Percentiles rank a stretch among this genome's conserved stretches.
Conservation (phyloP, 495 filamentous ascomycete genomes). For the Glonium stellatum region DNA sequence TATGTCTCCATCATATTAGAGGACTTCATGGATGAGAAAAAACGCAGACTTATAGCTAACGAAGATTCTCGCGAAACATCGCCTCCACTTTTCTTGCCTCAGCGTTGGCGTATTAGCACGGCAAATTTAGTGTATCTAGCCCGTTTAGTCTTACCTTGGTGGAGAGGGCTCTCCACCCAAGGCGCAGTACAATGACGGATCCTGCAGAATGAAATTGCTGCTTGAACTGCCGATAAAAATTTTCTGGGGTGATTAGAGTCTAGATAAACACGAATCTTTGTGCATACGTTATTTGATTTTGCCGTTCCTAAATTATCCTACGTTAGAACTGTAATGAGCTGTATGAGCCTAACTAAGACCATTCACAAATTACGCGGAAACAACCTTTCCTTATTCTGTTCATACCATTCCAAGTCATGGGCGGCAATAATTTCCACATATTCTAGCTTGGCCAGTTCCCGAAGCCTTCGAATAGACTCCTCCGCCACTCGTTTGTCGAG, state of each 20-base stretch:
- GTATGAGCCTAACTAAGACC: neutral
- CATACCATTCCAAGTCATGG: slow-evolving; percentile 36
- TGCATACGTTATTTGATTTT: neutral
- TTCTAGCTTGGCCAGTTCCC: slow-evolving; percentile 21
- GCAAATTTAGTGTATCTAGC: neutral
- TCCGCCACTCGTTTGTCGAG: slow-evolving; percentile 28
- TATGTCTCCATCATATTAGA: neutral
- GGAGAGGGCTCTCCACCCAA: neutral
- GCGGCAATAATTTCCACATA: slow-evolving; percentile 36
- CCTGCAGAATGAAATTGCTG: too few relatives aligned
- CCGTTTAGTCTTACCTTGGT: neutral
- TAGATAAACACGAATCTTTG: too few relatives aligned
- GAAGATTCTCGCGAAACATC: neutral
- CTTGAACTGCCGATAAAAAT: too few relatives aligned
- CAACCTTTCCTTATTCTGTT: slow-evolving; percentile 25
- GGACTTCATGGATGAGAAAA: neutral
- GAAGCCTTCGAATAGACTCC: slow-evolving; percentile 28
- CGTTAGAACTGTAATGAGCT: too few relatives aligned
- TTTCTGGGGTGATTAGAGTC: too few relatives aligned
- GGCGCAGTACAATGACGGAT: too few relatives aligned
- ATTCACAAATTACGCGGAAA: slow-evolving; percentile 15
- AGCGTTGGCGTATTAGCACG: neutral
- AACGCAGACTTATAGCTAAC: neutral
- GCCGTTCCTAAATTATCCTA: neutral
- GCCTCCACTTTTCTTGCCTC: neutral